A percentile compares a stretch with the other conserved stretches of the same genome.
phyloP scores from a whole-genome alignment of 768 basidiomycete species.

The Suillus discolor region DNA sequence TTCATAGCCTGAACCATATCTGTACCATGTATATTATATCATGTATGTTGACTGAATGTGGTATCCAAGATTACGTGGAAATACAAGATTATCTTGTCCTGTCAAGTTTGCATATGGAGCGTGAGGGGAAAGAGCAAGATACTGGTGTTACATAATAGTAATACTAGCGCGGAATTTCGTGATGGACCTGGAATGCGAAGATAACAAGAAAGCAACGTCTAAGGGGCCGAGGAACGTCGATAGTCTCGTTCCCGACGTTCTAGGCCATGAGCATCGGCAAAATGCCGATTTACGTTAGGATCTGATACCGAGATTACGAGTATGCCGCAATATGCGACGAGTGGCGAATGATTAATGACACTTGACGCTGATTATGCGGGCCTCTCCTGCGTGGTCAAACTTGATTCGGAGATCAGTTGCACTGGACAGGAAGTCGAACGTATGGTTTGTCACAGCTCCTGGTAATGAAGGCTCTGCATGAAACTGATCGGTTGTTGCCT shows the following conservation, averaged over 20 bases:
- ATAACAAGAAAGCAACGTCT: not conserved
- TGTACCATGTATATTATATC: too few species aligned
- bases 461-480: not conserved
- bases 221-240: not conserved
- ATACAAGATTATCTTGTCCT: not conserved
- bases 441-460: not conserved
- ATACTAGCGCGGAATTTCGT: not conserved
- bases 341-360: conserved; percentile 32
- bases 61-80: not conserved
- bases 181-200: not conserved
- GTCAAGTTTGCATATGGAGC: not conserved
- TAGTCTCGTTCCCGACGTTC: not conserved
- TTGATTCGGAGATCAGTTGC: conserved; percentile 1
- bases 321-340: not conserved
- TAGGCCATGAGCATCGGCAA: not conserved
- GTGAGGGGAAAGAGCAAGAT: too few species aligned
- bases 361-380: conserved; percentile 53
- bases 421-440: not conserved
- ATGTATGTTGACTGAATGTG: not conserved
- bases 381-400: conserved; percentile 39
- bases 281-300: not conserved
- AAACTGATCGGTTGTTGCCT: not conserved
- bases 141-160: not conserved
- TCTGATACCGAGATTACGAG: not conserved
- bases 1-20: conserved; percentile 28